These are phyloP conservation scores for Tulasnella calospora DNA, from an alignment of 768 basidiomycete species.

Conservation along the genomic window DNA sequence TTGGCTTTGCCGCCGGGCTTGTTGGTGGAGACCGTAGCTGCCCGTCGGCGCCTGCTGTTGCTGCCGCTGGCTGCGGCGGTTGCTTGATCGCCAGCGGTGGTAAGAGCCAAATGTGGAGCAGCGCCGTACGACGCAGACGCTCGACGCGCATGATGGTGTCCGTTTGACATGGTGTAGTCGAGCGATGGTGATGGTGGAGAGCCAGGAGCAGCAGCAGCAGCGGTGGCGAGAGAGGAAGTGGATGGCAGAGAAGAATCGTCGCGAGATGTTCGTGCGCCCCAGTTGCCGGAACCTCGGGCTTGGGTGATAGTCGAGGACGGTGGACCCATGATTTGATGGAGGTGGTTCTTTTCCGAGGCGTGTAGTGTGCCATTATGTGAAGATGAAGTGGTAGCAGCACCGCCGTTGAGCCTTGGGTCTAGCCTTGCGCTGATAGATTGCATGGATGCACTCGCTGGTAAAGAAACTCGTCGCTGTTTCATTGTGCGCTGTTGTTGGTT, in stretches of 20 bases:
- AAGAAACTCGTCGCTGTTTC: slow-evolving; percentile 27
- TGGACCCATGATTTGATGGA: not conserved
- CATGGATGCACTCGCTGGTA: slow-evolving; percentile 12
- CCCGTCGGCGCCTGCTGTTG: slow-evolving; percentile 5
- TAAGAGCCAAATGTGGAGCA: not conserved
- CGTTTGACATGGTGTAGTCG: not conserved
- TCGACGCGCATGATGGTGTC: not conserved
- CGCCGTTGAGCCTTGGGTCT: slow-evolving; percentile 4
- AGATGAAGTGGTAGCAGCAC: slow-evolving; percentile 9
- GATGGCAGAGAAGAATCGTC: not conserved
- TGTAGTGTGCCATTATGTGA: slow-evolving; percentile 13
- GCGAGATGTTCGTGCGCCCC: not conserved
- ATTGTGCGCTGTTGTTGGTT: slow-evolving; percentile 8
- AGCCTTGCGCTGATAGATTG: not conserved
- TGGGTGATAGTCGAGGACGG: slow-evolving; percentile 7
- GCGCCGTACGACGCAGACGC: not conserved
- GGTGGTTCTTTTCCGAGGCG: slow-evolving; percentile 11
- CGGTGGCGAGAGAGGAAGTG: not conserved
- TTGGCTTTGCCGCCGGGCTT: slow-evolving; percentile 8
- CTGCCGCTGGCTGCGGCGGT: not conserved
- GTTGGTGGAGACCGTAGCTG: slow-evolving; percentile 14
- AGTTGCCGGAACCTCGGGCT: not conserved
- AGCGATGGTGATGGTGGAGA: not conserved
- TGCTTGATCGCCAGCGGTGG: not conserved
- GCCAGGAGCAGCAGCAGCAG: too few relatives aligned